Evolutionary conservation across 2,329 filamentous ascomycete species (phyloP).

Genomic region (Fusarium compactum): DNA sequence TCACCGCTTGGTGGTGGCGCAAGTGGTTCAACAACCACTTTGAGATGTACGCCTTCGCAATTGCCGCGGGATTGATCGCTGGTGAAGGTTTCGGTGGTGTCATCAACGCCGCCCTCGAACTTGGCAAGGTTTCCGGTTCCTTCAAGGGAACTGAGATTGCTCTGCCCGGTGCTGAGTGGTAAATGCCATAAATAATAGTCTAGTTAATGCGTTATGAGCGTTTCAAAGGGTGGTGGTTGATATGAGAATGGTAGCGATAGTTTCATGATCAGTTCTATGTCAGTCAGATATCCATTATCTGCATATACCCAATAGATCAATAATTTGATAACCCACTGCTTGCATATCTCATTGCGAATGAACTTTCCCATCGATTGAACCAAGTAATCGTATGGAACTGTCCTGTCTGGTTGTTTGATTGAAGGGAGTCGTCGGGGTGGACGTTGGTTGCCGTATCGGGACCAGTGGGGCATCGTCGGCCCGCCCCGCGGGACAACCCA

Average conservation of each 20-base stretch:
- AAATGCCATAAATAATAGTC: neutral
- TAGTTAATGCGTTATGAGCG: slow-evolving; percentile 26
- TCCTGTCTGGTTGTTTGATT: neutral
- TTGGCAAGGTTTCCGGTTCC: slow-evolving; percentile 50
- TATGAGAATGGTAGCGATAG: slow-evolving; percentile 6
- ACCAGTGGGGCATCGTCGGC: neutral
- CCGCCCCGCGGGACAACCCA: neutral
- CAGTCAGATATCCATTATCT: neutral
- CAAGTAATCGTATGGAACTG: rapidly evolving
- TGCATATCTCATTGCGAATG: neutral
- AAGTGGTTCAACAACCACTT: slow-evolving; percentile 63
- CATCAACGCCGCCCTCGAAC: slow-evolving; percentile 64
- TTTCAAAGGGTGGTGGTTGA: neutral
- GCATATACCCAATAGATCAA: slow-evolving; percentile 18
- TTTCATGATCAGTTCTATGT: neutral
- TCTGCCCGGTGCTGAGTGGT: slow-evolving; percentile 31
- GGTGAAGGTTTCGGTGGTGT: slow-evolving; percentile 74
- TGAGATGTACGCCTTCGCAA: slow-evolving; percentile 68
- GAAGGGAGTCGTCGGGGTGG: too few relatives aligned
- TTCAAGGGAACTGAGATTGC: slow-evolving; percentile 40
- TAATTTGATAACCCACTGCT: neutral
- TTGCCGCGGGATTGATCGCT: slow-evolving; percentile 72
- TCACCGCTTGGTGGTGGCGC: slow-evolving; percentile 65
- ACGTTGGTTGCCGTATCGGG: neutral
- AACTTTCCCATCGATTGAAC: rapidly evolving